Conservation (phyloP, 257 asterid genomes). For the Eucommia ulmoides region DNA sequence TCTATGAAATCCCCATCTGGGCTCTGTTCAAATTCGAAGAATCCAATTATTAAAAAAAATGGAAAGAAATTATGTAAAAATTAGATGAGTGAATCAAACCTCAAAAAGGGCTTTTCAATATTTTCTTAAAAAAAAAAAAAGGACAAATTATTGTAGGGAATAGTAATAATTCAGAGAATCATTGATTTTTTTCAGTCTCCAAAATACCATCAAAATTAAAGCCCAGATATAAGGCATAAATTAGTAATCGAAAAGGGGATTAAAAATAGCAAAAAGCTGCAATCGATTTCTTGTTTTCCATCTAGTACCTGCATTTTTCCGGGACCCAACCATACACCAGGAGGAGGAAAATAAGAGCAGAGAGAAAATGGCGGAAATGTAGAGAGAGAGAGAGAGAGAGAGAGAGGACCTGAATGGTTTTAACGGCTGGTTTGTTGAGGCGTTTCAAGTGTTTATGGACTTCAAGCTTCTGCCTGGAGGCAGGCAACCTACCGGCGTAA, state of each 20-base stretch:
- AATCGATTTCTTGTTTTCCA: neutral
- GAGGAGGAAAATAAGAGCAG: neutral
- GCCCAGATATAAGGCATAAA: too few relatives aligned
- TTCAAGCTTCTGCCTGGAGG: conserved; percentile 42
- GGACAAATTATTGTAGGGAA: neutral
- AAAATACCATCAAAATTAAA: too few relatives aligned
- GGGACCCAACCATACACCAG: neutral
- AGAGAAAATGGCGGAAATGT: too few relatives aligned
- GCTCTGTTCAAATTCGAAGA: conserved; percentile 43
- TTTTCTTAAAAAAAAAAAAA: neutral
- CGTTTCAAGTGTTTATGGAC: conserved; percentile 62
- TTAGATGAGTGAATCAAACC: neutral
- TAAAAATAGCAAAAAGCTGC: neutral
- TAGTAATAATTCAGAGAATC: neutral
- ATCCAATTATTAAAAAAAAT: too few relatives aligned
- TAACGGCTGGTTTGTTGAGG: conserved; percentile 58
- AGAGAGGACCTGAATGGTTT: conserved; percentile 47
- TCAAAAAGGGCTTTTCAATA: neutral
- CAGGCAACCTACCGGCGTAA: conserved; percentile 36
- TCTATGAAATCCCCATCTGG: conserved; percentile 84
- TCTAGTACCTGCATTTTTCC: neutral
- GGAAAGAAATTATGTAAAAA: too few relatives aligned
- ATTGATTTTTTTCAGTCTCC: too few relatives aligned
- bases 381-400: neutral
- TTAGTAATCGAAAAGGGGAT: neutral